A percentile compares a stretch with the other conserved stretches of the same genome.
Evolutionary conservation across 2,329 filamentous ascomycete genomes (phyloP).

Genomic region (Septoria petroselini): DNA sequence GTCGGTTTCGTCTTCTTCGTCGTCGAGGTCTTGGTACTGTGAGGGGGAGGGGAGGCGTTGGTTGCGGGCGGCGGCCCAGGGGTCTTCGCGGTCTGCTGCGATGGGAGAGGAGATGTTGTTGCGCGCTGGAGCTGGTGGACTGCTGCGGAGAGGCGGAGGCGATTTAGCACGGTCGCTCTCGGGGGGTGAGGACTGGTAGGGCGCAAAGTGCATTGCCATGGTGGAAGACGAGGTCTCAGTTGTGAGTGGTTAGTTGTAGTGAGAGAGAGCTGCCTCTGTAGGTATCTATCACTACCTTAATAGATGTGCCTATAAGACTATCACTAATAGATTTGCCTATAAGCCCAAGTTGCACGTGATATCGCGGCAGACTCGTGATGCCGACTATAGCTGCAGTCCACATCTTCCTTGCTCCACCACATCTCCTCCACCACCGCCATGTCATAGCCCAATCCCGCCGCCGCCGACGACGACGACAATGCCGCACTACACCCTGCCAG

Average conservation of each 20-base stretch:
- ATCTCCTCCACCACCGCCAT: neutral
- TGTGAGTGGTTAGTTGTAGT: too few species aligned
- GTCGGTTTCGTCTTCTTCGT: constrained; percentile 14
- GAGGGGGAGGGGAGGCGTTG: constrained; percentile 42
- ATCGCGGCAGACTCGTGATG: too few species aligned
- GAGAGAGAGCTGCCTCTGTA: too few species aligned
- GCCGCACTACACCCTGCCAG: constrained; percentile 39
- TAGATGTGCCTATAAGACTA: too few species aligned
- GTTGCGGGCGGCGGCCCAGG: constrained; percentile 42
- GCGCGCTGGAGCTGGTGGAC: constrained; percentile 35
- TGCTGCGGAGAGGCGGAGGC: constrained; percentile 61
- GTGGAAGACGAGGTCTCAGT: neutral
- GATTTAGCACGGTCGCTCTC: constrained; percentile 79
- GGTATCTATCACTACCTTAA: too few species aligned
- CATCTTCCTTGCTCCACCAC: too few species aligned
- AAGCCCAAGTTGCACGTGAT: too few species aligned
- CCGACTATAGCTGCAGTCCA: neutral
- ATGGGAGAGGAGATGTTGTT: constrained; percentile 34
- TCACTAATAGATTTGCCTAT: too few species aligned
- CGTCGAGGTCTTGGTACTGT: constrained; percentile 33
- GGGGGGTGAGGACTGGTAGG: constrained; percentile 89
- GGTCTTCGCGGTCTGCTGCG: constrained; percentile 39
- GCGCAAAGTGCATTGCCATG: constrained; percentile 81
- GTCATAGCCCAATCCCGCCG: neutral
- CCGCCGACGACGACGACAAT: constrained; percentile 24